phyloP scores from a whole-genome alignment of 345 rosid genomes.

The Carallia brachiata region DNA sequence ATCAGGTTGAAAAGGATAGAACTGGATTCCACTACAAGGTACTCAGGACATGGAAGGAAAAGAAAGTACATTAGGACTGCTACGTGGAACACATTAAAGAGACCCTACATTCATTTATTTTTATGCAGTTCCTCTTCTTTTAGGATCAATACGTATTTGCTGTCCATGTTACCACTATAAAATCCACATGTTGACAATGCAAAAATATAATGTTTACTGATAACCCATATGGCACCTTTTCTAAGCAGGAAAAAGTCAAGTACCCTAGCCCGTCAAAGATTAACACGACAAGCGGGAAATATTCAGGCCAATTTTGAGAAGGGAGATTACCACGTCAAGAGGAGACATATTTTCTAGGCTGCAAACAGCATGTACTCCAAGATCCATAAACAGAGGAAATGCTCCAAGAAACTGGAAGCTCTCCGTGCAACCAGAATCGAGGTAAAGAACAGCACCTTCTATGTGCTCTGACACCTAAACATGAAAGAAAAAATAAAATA shows the following conservation, averaged over 20 bases:
- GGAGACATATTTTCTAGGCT: constrained; percentile 79
- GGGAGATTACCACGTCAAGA: constrained; percentile 56
- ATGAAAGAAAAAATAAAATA: constrained; percentile 1
- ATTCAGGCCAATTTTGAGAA: constrained; percentile 5
- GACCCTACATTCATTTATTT: neutral
- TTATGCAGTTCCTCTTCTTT: neutral
- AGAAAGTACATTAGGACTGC: neutral
- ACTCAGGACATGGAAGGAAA: too few species aligned
- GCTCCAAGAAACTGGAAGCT: constrained; percentile 88
- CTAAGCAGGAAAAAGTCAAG: neutral
- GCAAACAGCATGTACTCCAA: constrained; percentile 72
- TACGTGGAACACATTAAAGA: neutral
- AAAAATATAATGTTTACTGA: neutral
- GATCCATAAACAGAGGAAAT: constrained; percentile 65
- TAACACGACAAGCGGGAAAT: neutral
- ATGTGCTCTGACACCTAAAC: constrained; percentile 68
- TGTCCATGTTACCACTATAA: neutral
- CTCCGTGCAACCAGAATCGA: constrained; percentile 94
- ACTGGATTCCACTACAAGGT: too few species aligned
- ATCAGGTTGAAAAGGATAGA: neutral
- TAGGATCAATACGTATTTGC: too few species aligned
- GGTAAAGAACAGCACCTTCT: constrained; percentile 62
- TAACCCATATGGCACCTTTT: neutral
- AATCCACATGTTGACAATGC: neutral
- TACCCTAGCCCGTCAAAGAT: neutral